Base-by-base conservation (phyloP, 2,329 filamentous ascomycete genomes). In the Hymenoscyphus salicellus region DNA sequence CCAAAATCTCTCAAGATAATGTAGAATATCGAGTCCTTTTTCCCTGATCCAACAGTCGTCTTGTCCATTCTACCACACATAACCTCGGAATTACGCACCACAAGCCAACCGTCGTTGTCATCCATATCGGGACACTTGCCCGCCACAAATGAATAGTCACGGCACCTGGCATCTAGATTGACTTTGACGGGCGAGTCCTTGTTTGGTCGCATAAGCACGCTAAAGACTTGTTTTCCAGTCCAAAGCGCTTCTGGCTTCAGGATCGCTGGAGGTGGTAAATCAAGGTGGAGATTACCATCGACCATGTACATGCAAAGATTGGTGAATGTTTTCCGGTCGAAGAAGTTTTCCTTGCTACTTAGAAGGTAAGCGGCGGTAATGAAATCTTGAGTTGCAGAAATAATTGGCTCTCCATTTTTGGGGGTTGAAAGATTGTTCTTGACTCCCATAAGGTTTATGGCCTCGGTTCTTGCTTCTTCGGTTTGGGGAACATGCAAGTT, bases 41-140 rank as follows among this genome's bases (percentile, higher is more conserved):
- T 98, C 72, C 95, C 95, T 5, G 92, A 88, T 71, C 95, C 95
- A n/a, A 99, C 92, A 0, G 93, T 98, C 1, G 92, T 91, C 79
- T 99, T 99, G 81, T 99, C 95, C 93, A 98, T 97, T 65, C 89
- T 86, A 66, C 95, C 95, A 74, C 94, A 98, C 91, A 99, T 96
- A 67, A 98, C 88, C 76, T 97, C 93, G 0, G 94, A 98, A 75
- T 99, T 98, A 64, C 94, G 90, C 67, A 99, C 89, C 16, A 97
- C 92, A 10, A 99, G 82, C 85, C 92, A 98, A 7, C 89, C 88
- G 76, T 99, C 95, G 70, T 95, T 92, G 17, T 90, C 86, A 72
- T 94, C 91, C 79, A 96, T 88, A 68, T 92, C 88, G 1, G 88
- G 86, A 55, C 80, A 78, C n/a, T 20, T 10, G 61, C 83, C 84